phyloP scores from a whole-genome alignment of 176 grass and related monocot species.

The Musa troglodytarum region DNA sequence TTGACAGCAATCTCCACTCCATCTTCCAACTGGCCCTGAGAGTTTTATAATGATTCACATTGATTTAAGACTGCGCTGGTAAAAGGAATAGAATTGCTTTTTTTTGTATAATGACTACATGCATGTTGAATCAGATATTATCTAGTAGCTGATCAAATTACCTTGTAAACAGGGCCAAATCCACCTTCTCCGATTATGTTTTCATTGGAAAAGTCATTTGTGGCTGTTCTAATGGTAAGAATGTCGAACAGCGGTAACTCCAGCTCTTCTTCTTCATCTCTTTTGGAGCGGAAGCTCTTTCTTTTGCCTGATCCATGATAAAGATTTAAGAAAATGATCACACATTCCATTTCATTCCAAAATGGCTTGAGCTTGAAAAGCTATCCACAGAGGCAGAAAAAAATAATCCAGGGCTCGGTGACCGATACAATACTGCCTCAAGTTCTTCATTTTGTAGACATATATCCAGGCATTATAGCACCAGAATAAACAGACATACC shows the following conservation, averaged over 20 bases:
- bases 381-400: neutral
- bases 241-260: neutral
- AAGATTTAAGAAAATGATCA: neutral
- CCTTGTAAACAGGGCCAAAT: slow-evolving; percentile 51
- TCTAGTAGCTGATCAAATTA: neutral
- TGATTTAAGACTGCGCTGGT: neutral
- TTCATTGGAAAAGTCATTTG: slow-evolving; percentile 16
- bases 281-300: neutral
- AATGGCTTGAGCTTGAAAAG: neutral
- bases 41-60: neutral
- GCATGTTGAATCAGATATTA: neutral
- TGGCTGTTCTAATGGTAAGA: slow-evolving; percentile 6
- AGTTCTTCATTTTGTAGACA: no score
- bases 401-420: neutral
- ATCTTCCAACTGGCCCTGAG: slow-evolving; percentile 38
- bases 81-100: no score
- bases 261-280: neutral
- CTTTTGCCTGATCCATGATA: neutral
- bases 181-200: slow-evolving; percentile 43
- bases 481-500: neutral
- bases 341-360: neutral
- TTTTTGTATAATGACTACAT: neutral
- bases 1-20: slow-evolving; percentile 47
- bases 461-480: no score
- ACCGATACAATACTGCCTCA: neutral